phyloP scores from a whole-genome alignment of 2,329 filamentous ascomycete species.

The Pseudopithomyces chartarum region DNA sequence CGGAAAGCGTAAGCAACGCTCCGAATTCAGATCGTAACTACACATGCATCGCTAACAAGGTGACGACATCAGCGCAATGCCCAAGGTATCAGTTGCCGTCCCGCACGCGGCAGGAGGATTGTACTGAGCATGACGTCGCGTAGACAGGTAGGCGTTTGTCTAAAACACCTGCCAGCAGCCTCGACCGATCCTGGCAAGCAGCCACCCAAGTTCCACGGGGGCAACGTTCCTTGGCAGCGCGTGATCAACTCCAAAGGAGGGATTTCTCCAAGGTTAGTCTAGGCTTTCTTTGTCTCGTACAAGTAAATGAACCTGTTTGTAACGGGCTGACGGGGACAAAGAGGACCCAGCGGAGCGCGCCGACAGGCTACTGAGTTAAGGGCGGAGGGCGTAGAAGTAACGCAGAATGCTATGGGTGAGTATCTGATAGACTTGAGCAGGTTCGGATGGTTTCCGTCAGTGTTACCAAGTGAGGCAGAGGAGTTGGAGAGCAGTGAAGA shows the following conservation, averaged over 20 bases:
- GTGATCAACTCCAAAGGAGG: constrained; percentile 86
- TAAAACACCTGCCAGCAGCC: constrained; percentile 77
- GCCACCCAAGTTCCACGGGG: constrained; percentile 65
- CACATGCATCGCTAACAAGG: constrained; percentile 26
- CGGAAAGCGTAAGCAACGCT: constrained; percentile 66
- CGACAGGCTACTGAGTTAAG: constrained; percentile 54
- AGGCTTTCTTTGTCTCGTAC: constrained; percentile 11
- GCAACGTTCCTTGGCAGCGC: constrained; percentile 91
- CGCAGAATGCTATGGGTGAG: constrained; percentile 52
- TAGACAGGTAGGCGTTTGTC: constrained; percentile 84
- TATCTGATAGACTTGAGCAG: constrained; percentile 51
- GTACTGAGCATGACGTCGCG: constrained; percentile 53
- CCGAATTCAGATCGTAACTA: constrained; percentile 10
- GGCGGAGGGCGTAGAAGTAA: constrained; percentile 55
- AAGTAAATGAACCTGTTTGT: constrained; percentile 15
- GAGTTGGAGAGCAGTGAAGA: constrained; percentile 39
- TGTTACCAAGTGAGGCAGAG: constrained; percentile 54
- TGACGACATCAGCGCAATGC: constrained; percentile 48
- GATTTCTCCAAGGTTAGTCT: constrained; percentile 77
- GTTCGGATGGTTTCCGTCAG: constrained; percentile 59
- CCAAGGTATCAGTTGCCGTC: constrained; percentile 45
- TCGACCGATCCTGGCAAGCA: constrained; percentile 49
- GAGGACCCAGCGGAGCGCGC: constrained; percentile 51
- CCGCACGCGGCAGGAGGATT: constrained; percentile 20
- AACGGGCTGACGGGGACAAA: constrained; percentile 36